phyloP scores from a whole-genome alignment of 2,329 filamentous ascomycete species.

The Aspergillus ochraceus region DNA sequence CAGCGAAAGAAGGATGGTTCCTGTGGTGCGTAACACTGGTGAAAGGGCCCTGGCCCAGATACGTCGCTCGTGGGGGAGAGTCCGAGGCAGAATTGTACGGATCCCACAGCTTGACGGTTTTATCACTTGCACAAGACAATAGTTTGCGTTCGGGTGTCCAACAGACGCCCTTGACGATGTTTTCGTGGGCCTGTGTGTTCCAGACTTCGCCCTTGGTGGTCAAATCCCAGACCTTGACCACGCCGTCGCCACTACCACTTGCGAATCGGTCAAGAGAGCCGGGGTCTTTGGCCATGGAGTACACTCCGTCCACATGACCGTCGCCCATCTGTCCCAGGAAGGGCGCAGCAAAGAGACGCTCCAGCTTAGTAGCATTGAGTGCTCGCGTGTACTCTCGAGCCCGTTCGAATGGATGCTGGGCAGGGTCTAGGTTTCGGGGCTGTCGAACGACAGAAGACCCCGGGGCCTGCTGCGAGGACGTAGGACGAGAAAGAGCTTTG shows the following conservation, averaged over 20 bases:
- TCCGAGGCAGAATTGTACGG: constrained; percentile 73
- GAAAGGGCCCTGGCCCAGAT: constrained; percentile 80
- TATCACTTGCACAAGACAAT: constrained; percentile 82
- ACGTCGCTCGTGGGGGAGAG: constrained; percentile 75
- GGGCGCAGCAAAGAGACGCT: constrained; percentile 85
- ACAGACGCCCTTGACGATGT: constrained; percentile 85
- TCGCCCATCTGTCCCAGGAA: constrained; percentile 84
- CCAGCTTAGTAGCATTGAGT: constrained; percentile 83
- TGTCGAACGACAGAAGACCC: constrained; percentile 47
- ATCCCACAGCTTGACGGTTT: constrained; percentile 86
- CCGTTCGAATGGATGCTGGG: constrained; percentile 85
- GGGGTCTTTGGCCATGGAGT: constrained; percentile 77
- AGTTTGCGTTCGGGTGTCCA: constrained; percentile 87
- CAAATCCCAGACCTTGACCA: constrained; percentile 91
- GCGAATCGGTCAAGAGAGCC: constrained; percentile 72
- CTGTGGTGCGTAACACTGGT: constrained; percentile 83
- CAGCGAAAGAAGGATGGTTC: constrained; percentile 73
- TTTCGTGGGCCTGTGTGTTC: constrained; percentile 82
- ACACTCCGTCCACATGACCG: constrained; percentile 90
- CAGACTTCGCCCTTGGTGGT: constrained; percentile 71
- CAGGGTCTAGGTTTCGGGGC: constrained; percentile 67
- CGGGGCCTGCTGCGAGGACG: constrained; percentile 49
- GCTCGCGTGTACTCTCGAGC: constrained; percentile 81
- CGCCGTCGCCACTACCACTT: constrained; percentile 84
- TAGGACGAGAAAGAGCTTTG: constrained; percentile 52